Evolutionary conservation across 345 rosid species (phyloP), one percentile per base, ranked within the genome.

Genomic region (Bruguiera gymnorhiza): DNA sequence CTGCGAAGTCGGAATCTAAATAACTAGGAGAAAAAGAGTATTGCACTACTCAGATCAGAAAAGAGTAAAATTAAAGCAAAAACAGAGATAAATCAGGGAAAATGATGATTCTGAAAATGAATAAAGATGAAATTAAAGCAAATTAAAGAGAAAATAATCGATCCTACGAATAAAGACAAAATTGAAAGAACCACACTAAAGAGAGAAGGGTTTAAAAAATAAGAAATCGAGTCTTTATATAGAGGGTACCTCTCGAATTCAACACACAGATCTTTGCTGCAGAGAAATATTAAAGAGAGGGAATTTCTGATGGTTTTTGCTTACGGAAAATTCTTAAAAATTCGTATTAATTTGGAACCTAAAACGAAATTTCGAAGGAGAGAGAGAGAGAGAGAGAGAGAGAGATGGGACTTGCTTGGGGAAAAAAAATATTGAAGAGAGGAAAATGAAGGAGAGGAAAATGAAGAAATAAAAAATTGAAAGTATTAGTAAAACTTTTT

Each of bases 261-360:
- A 46, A 55, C 26, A 23, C 57, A n/a, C 58, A 37, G 69, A 65
- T 65, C 58, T 48, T 37, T 27, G 63, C 20, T 11, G 69, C n/a
- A 37, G 37, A 37, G 29, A 37, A 62, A 8, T 37, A n/a, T 10
- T 21, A 21, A 21, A 21, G 54, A 15, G 50, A 3, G 19, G 4
- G 19, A 43, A 43, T 43, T 43, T 43, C 50, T 3, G 50, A 15
- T 43, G 15, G 50, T 4, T 11, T 43, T 43, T 13, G 50, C 19
- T 43, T 43, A 3, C 50, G 18, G 18, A 13, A 43, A 43, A 43
- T 8, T 43, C 5, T 43, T 43, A 0, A 13, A 43, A 43, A 11
- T 43, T 10, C 15, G 15, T 39, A 32, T 16, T n/a, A n/a, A 11
- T 7, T 24, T 15, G 15, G 34, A 30, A 15, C 8, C 9, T 11